These are phyloP conservation scores for Talaromyces sp. DNA, from an alignment of 2,329 filamentous ascomycete species.

Conservation along the genomic window DNA sequence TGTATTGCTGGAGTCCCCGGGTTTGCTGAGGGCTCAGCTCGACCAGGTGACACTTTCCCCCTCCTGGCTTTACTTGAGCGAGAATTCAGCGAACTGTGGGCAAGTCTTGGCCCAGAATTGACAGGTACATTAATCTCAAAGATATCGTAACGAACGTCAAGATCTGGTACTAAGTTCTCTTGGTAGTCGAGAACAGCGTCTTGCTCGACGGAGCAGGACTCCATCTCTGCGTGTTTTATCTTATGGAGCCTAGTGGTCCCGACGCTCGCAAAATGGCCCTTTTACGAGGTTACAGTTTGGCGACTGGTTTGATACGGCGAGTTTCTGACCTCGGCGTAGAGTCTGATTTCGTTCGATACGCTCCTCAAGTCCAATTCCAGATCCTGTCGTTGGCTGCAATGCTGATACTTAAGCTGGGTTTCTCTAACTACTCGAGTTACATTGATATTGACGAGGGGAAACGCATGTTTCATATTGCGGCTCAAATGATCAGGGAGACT, in stretches of 20 bases:
- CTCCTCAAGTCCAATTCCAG: conserved; percentile 3
- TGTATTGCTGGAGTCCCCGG: conserved; percentile 14
- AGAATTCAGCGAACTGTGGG: conserved; percentile 11
- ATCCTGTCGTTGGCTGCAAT: conserved; percentile 1
- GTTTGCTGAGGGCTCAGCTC: background rate
- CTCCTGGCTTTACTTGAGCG: conserved; percentile 15
- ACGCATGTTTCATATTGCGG: conserved; percentile 21
- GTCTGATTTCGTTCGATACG: conserved; percentile 7
- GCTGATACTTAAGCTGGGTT: conserved; percentile 15
- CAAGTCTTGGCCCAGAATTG: background rate
- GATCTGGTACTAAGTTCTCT: background rate
- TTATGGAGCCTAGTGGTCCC: conserved; percentile 11
- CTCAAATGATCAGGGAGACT: conserved; percentile 20
- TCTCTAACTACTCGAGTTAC: conserved; percentile 15
- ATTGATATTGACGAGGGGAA: conserved; percentile 24
- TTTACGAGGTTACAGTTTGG: conserved; percentile 12
- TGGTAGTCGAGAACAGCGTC: conserved; percentile 7
- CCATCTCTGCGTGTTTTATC: conserved; percentile 15
- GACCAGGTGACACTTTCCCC: conserved; percentile 6
- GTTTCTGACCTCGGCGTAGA: background rate
- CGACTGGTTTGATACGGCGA: conserved; percentile 1
- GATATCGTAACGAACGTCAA: background rate
- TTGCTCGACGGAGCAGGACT: conserved; percentile 16
- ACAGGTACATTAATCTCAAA: background rate
- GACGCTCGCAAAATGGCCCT: conserved; percentile 14